phyloP scores from a whole-genome alignment of 257 asterid species.

The Scutellaria minor region DNA sequence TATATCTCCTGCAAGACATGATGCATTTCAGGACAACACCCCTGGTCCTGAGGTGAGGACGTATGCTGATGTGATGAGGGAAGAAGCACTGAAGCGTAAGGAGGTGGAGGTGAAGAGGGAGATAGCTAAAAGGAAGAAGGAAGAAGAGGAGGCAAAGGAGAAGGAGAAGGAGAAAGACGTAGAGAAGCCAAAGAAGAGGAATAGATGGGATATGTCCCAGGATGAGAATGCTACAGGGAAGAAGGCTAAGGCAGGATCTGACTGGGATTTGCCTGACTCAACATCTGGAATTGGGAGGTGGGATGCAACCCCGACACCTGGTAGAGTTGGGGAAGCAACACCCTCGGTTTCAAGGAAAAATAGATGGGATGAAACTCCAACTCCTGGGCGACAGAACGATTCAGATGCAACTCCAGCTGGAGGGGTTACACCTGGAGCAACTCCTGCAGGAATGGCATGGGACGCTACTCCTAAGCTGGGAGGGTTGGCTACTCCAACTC shows the following conservation, averaged over 20 bases:
- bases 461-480: constrained; percentile 84
- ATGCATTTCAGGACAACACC: constrained; percentile 85
- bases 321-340: constrained; percentile 89
- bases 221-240: constrained; percentile 64
- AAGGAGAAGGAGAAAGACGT: constrained; percentile 53
- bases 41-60: constrained; percentile 88
- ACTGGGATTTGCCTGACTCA: constrained; percentile 89
- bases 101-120: constrained; percentile 78
- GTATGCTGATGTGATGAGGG: constrained; percentile 87
- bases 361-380: constrained; percentile 97
- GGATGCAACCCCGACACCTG: constrained; percentile 98
- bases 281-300: constrained; percentile 94
- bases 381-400: constrained; percentile 84
- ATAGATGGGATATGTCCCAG: constrained; percentile 92
- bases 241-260: constrained; percentile 74
- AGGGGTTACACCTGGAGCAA: constrained; percentile 87
- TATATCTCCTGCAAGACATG: constrained; percentile 83
- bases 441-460: constrained; percentile 97
- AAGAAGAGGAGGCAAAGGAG: constrained; percentile 66
- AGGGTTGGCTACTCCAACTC: constrained; percentile 88
- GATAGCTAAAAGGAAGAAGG: constrained; percentile 82
- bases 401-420: constrained; percentile 91
- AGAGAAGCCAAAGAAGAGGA: constrained; percentile 90
- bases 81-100: constrained; percentile 74
- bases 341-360: constrained; percentile 74